Evolutionary conservation across 2,329 filamentous ascomycete genomes (phyloP).

Genomic region (Aspergillus sp.): DNA sequence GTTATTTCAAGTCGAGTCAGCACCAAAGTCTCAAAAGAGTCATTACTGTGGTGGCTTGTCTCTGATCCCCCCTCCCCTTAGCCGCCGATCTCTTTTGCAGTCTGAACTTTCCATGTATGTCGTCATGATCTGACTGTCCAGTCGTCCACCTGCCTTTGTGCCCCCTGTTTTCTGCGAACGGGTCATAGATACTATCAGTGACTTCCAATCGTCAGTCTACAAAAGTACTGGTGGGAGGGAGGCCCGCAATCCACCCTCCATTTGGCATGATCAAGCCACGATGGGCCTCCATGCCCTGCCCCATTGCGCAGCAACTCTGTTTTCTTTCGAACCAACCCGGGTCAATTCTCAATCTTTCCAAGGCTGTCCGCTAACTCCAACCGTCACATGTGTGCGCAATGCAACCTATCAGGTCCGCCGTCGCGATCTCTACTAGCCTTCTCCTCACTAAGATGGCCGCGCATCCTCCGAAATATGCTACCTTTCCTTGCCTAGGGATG

Average conservation of each 20-base stretch:
- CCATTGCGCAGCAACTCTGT: not conserved
- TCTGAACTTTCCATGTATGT: not conserved
- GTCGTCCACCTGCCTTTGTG: not conserved
- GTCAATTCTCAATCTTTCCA: conserved; percentile 5
- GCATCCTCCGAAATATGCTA: not conserved
- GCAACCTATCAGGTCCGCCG: not conserved
- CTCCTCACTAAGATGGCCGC: not conserved
- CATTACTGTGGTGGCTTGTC: not conserved
- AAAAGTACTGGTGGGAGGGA: not conserved
- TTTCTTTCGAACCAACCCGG: not conserved
- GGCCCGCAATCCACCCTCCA: not conserved
- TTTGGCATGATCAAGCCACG: not conserved
- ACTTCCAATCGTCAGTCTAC: not conserved
- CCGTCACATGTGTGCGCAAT: conserved; percentile 6
- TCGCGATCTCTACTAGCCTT: not conserved
- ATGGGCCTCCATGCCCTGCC: not conserved
- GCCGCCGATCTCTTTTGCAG: conserved; percentile 7
- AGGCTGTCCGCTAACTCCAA: not conserved
- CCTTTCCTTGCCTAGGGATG: not conserved
- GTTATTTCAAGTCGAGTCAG: not conserved
- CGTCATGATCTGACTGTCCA: not conserved
- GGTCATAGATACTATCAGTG: not conserved
- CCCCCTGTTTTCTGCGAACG: not conserved
- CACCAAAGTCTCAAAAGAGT: not conserved
- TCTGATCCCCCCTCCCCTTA: conserved; percentile 2